Base-by-base conservation (phyloP, 768 basidiomycete genomes). In the Trametes meyenii region DNA sequence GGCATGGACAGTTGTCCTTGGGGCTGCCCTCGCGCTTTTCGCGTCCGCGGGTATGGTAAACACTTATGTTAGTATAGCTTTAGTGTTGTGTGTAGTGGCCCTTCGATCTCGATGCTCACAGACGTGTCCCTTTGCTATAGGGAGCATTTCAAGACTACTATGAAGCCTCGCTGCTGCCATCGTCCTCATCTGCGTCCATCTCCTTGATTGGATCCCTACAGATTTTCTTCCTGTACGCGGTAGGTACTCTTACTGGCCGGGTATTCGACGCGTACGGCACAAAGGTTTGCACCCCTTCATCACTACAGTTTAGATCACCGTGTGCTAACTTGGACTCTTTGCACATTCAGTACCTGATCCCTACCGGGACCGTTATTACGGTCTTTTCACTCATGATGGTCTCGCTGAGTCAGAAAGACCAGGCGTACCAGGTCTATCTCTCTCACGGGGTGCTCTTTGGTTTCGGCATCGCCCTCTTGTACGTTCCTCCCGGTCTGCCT, bases 401-500 rank as follows among this genome's bases (percentile, higher is more conserved):
- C 4, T 74, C 73, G 1, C 53, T 72, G 14, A 60, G 64, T 17
- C 60, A 70, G 43, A 60, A 64, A 17, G 53, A 69, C 43, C 60
- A 68, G 44, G 66, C 62, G 14, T 75, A 72, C 56, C 72, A 75
- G 51, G 62, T 71, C n/a, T 72, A 72, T 52, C 69, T 75, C 24
- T 67, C 70, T 7, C 74, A 75, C 50, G 73, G 72, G 10, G 61
- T 75, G 5, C 67, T 69, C 24, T 67, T 74, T 35, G 73, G 73
- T 2, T 39, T 74, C 35, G 72, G 66, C 5, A 67, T 71, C 10
- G 76, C 70, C 1, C 62, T 71, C 54, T 55, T 69, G 66, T 71
- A 54, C 29, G 67, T 58, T 21, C 6, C 36, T 23, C n/a, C 19
- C n/a, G n/a, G n/a, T 10, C 51, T 3, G 12, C 2, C 6, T 11